Evolutionary conservation across 2,329 filamentous ascomycete species (phyloP).

Genomic region (Colletotrichum scovillei): DNA sequence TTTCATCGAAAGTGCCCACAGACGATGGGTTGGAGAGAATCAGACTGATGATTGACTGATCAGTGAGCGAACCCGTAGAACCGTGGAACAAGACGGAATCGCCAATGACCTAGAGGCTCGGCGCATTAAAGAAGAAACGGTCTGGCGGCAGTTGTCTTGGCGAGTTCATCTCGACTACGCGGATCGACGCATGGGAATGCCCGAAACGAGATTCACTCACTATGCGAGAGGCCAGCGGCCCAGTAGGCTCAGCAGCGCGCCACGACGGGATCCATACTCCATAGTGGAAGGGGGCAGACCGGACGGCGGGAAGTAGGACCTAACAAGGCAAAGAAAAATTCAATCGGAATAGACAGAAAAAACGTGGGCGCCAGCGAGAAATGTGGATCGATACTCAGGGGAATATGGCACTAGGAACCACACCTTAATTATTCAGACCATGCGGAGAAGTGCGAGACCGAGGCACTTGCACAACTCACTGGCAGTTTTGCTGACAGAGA

Average conservation of each 20-base stretch:
- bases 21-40: not conserved
- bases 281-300: not conserved
- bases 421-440: constrained; percentile 3
- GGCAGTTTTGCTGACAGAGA: not conserved
- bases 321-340: not conserved
- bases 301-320: not conserved
- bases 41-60: too few relatives aligned
- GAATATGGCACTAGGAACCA: constrained; percentile 19
- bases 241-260: not conserved
- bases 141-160: constrained; percentile 20
- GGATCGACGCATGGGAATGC: constrained; percentile 25
- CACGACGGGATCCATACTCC: not conserved
- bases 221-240: not conserved
- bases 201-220: constrained; percentile 9
- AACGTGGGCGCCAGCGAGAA: constrained; percentile 14
- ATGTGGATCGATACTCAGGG: constrained; percentile 22
- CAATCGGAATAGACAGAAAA: not conserved
- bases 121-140: constrained; percentile 26
- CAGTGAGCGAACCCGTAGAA: not conserved
- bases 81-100: not conserved
- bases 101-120: constrained; percentile 9
- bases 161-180: constrained; percentile 29
- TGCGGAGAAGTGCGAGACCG: not conserved
- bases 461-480: not conserved
- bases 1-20: constrained; percentile 32